Conservation (phyloP, 2,329 filamentous ascomycete species). For the Fusarium siculi region DNA sequence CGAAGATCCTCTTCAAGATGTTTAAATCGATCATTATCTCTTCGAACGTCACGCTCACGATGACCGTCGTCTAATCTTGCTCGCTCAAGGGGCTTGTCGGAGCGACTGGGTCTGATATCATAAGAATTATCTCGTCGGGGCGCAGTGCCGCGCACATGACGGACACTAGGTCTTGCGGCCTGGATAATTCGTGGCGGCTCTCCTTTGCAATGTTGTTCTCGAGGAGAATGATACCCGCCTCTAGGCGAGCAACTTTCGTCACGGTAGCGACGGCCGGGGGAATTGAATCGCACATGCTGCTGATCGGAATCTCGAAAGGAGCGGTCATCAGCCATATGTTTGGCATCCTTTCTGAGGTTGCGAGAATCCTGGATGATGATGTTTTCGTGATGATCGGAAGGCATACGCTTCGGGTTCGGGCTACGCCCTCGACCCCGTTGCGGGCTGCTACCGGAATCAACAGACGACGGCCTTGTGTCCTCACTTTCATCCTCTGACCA, state of each 20-base stretch:
- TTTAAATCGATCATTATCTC: conserved; percentile 30
- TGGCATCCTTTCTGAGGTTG: not conserved
- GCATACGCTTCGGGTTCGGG: conserved; percentile 7
- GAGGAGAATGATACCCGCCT: conserved; percentile 2
- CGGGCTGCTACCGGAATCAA: conserved; percentile 16
- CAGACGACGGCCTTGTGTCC: conserved; percentile 27
- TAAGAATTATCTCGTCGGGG: conserved; percentile 28
- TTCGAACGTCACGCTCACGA: conserved; percentile 6
- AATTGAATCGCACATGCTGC: conserved; percentile 20
- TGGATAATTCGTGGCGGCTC: conserved; percentile 35
- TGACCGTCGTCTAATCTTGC: conserved; percentile 19
- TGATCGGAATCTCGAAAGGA: not conserved
- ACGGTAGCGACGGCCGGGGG: conserved; percentile 5
- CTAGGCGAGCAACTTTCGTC: conserved; percentile 16
- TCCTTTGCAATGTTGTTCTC: conserved; percentile 20
- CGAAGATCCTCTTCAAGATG: conserved; percentile 25
- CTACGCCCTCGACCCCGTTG: conserved; percentile 16
- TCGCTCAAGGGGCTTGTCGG: conserved; percentile 30
- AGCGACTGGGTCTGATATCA: conserved; percentile 1
- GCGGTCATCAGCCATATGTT: not conserved
- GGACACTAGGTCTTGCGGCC: conserved; percentile 10
- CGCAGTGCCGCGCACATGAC: conserved; percentile 28
- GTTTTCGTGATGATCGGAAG: conserved; percentile 2
- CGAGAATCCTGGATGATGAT: conserved; percentile 10
- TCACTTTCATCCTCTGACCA: conserved; percentile 28